Evolutionary conservation across 2,329 filamentous ascomycete genomes (phyloP).

Genomic region (Arthrobotrys megalospora): DNA sequence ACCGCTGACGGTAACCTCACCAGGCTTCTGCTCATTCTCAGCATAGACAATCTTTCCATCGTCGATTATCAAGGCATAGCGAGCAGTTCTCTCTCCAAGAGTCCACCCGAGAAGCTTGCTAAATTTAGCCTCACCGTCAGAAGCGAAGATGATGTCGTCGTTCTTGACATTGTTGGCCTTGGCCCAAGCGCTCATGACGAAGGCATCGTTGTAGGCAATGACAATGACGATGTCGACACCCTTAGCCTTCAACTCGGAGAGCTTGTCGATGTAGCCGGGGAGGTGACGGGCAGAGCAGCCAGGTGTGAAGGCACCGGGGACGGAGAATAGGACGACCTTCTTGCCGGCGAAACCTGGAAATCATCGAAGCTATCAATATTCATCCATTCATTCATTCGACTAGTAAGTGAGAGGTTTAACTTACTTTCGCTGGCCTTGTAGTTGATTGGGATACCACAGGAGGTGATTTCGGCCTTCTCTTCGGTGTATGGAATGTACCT

Average conservation of each 20-base stretch:
- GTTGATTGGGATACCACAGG: constrained; percentile 82
- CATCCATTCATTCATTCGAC: too few relatives aligned
- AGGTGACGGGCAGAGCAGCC: constrained; percentile 87
- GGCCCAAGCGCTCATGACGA: constrained; percentile 89
- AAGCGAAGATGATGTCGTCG: constrained; percentile 83
- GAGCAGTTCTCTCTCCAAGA: constrained; percentile 79
- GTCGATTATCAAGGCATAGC: constrained; percentile 86
- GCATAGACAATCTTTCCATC: constrained; percentile 87
- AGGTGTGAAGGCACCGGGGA: constrained; percentile 86
- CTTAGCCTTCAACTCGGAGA: constrained; percentile 80
- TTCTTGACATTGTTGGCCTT: constrained; percentile 86
- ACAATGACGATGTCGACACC: constrained; percentile 86
- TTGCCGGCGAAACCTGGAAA: constrained; percentile 75
- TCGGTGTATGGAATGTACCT: constrained; percentile 84
- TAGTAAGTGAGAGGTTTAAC: not conserved
- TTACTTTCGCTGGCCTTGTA: constrained; percentile 81
- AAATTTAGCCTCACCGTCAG: constrained; percentile 78
- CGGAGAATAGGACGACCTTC: constrained; percentile 79
- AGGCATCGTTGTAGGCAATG: constrained; percentile 87
- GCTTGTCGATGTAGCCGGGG: constrained; percentile 82
- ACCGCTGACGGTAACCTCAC: constrained; percentile 49
- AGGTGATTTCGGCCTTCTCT: constrained; percentile 78
- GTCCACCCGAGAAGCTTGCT: constrained; percentile 84
- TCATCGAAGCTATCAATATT: constrained; percentile 20
- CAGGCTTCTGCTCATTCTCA: constrained; percentile 76